Percentiles rank a stretch among this genome's conserved stretches.
phyloP scores from a whole-genome alignment of 192 early-diverging fungal genomes.

The Backusella luteola region DNA sequence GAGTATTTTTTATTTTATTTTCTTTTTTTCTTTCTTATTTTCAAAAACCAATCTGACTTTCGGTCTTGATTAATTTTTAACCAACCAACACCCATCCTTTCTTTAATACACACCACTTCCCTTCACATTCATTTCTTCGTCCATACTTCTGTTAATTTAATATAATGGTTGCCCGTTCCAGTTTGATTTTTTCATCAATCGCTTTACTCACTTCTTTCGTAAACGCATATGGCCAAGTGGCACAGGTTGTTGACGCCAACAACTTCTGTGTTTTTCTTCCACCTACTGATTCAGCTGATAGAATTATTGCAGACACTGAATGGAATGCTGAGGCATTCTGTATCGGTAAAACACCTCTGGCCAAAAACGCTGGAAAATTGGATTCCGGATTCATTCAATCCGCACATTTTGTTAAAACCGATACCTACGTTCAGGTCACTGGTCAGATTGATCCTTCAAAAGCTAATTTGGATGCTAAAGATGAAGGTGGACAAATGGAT shows the following conservation, averaged over 20 bases:
- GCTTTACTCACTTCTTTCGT: not conserved
- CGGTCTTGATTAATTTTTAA: not conserved
- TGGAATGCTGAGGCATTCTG: conserved; percentile 46
- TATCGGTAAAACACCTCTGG: conserved; percentile 29
- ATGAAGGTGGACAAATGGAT: conserved; percentile 55
- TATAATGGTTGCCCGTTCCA: conserved; percentile 7
- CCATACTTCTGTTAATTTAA: not conserved
- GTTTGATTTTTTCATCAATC: conserved; percentile 11
- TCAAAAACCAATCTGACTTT: not conserved
- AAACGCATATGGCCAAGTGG: conserved; percentile 15
- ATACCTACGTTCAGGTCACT: conserved; percentile 53
- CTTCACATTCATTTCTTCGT: not conserved
- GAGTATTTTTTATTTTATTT: not conserved
- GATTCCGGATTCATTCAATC: conserved; percentile 47
- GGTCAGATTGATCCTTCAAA: conserved; percentile 43
- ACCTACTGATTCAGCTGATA: conserved; percentile 35
- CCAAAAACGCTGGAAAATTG: conserved; percentile 38
- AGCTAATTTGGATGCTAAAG: conserved; percentile 27
- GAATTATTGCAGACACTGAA: conserved; percentile 43
- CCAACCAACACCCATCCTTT: not conserved
- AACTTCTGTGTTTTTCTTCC: conserved; percentile 45
- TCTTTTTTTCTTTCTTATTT: conserved; percentile 8
- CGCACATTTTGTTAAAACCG: conserved; percentile 38
- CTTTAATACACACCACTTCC: not conserved
- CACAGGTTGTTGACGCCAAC: conserved; percentile 30